These are phyloP conservation scores for Citrus australasica DNA, from an alignment of 345 rosid genomes.

Conservation along the genomic window DNA sequence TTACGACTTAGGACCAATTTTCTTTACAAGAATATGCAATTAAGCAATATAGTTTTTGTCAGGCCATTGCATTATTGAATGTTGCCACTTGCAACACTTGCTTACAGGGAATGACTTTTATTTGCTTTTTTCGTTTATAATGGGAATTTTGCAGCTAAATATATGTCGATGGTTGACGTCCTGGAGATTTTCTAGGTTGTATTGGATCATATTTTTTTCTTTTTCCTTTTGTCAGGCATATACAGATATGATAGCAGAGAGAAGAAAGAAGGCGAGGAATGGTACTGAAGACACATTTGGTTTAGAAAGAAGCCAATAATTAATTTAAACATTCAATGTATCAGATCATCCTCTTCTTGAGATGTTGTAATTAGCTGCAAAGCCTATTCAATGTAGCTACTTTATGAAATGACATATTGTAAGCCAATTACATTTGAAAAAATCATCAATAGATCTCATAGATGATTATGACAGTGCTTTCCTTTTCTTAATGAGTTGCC, in stretches of 20 bases:
- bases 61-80: not conserved
- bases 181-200: not conserved
- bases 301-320: slow-evolving; percentile 42
- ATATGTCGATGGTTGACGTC: not conserved
- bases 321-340: not conserved
- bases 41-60: not conserved
- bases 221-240: slow-evolving; percentile 47
- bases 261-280: slow-evolving; percentile 61
- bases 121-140: not conserved
- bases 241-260: slow-evolving; percentile 69
- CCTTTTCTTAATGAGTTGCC: not conserved
- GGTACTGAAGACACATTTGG: slow-evolving; percentile 88
- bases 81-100: not conserved
- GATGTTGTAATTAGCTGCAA: not conserved
- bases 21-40: not conserved
- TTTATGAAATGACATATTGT: not conserved
- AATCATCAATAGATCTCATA: not conserved
- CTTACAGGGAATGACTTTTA: not conserved
- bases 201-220: slow-evolving; percentile 1
- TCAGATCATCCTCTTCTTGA: not conserved
- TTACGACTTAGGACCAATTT: not conserved
- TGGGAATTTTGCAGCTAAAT: not conserved
- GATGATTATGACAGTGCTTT: not conserved
- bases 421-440: not conserved
- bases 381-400: not conserved